phyloP scores from a whole-genome alignment of 2,329 filamentous ascomycete species.

The Nothophaeocryptopus gaeumannii region DNA sequence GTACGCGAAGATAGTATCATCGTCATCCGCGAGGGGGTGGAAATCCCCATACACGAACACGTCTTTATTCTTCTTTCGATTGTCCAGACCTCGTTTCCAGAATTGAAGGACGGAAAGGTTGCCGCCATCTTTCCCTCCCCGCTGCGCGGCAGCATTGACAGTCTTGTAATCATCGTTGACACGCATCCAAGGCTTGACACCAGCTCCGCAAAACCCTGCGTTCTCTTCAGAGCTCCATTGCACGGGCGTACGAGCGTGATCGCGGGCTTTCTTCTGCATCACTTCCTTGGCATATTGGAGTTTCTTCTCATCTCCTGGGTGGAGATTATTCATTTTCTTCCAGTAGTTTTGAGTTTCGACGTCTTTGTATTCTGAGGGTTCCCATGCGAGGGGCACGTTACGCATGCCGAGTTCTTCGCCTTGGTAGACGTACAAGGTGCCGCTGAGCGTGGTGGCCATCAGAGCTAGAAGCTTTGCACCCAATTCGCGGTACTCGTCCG shows the following conservation, averaged over 20 bases:
- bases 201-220: conserved; percentile 59
- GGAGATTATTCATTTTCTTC: conserved; percentile 45
- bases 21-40: conserved; percentile 49
- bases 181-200: conserved; percentile 59
- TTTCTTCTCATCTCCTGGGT: conserved; percentile 24
- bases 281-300: conserved; percentile 17
- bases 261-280: conserved; percentile 23
- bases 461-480: conserved; percentile 48
- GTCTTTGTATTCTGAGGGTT: conserved; percentile 49
- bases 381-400: conserved; percentile 47
- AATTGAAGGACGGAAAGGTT: conserved; percentile 56
- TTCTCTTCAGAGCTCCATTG: conserved; percentile 59
- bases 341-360: conserved; percentile 58
- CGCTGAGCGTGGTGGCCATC: conserved; percentile 48
- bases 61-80: conserved; percentile 56
- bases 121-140: conserved; percentile 30
- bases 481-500: conserved; percentile 44
- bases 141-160: conserved; percentile 59
- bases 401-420: conserved; percentile 52
- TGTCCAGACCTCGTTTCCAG: conserved; percentile 56
- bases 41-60: conserved; percentile 63
- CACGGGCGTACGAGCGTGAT: conserved; percentile 63
- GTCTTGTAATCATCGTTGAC: conserved; percentile 53
- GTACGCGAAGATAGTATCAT: conserved; percentile 57
- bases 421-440: conserved; percentile 53